A percentile compares a stretch with the other conserved stretches of the same genome.
Evolutionary conservation across 1,284 basidiomycete genomes (phyloP).

Genomic region (Pholiota adiposa): DNA sequence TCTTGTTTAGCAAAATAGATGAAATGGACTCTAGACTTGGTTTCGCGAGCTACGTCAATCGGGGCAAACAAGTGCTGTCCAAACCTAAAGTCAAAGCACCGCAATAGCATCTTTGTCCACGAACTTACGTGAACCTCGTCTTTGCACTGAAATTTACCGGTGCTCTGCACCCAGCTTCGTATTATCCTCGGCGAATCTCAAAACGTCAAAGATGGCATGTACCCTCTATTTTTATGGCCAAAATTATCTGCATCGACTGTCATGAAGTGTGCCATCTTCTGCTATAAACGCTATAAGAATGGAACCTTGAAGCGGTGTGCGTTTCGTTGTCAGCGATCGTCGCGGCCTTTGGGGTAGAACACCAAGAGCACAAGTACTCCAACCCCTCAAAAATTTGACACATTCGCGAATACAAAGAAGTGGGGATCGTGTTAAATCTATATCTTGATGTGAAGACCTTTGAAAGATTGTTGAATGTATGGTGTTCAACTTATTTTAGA

Average conservation of each 20-base stretch:
- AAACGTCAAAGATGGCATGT: background rate
- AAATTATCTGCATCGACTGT: background rate
- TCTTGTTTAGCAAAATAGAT: slow-evolving; percentile 64
- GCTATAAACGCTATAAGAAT: background rate
- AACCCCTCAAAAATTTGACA: background rate
- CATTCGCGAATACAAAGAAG: background rate
- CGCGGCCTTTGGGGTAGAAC: background rate
- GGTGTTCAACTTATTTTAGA: too few relatives aligned
- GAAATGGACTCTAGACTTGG: slow-evolving; percentile 78
- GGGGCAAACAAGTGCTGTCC: slow-evolving; percentile 53
- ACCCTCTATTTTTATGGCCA: slow-evolving; percentile 2
- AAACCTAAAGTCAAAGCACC: slow-evolving; percentile 13
- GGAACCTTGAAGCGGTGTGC: background rate
- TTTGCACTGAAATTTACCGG: background rate
- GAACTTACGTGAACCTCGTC: background rate
- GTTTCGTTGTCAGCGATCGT: background rate
- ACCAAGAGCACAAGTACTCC: background rate
- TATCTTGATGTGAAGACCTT: background rate
- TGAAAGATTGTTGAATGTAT: background rate
- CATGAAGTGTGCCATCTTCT: background rate
- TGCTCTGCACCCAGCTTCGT: background rate
- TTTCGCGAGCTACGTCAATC: slow-evolving; percentile 73
- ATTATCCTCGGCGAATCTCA: background rate
- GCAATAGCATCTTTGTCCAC: slow-evolving; percentile 4
- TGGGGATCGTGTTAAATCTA: background rate